phyloP scores from a whole-genome alignment of 2,329 filamentous ascomycete species.

The Trichoderma lentiforme region DNA sequence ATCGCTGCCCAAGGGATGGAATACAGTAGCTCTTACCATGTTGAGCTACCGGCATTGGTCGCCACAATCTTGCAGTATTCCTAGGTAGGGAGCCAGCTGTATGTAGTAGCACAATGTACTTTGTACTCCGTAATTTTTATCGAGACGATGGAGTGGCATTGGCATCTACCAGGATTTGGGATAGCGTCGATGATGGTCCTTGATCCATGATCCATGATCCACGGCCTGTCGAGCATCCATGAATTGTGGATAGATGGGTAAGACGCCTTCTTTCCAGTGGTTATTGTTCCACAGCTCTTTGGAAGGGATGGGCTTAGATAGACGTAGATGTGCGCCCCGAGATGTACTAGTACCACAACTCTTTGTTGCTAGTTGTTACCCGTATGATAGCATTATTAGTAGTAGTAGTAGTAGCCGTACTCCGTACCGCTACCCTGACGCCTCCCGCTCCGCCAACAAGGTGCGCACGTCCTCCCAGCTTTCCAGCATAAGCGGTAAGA shows the following conservation, averaged over 20 bases:
- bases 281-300: neutral
- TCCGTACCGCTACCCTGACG: neutral
- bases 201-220: conserved; percentile 6
- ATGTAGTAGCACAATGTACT: neutral
- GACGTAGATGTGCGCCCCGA: neutral
- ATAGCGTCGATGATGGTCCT: conserved; percentile 7
- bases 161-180: neutral
- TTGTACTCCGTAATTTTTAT: neutral
- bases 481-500: conserved; percentile 9
- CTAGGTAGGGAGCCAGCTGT: neutral
- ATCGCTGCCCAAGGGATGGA: conserved; percentile 8
- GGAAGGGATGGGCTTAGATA: neutral
- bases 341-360: neutral
- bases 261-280: neutral
- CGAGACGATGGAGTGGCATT: neutral
- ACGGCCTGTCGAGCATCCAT: neutral
- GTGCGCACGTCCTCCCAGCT: conserved; percentile 16
- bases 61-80: conserved; percentile 2
- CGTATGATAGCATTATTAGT: neutral
- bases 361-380: neutral
- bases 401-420: neutral
- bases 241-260: neutral
- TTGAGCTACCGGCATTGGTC: conserved; percentile 13
- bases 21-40: neutral
- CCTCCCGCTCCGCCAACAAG: conserved; percentile 11